Evolutionary conservation across 2,329 filamentous ascomycete genomes (phyloP).

Genomic region (Fusarium tupiense): DNA sequence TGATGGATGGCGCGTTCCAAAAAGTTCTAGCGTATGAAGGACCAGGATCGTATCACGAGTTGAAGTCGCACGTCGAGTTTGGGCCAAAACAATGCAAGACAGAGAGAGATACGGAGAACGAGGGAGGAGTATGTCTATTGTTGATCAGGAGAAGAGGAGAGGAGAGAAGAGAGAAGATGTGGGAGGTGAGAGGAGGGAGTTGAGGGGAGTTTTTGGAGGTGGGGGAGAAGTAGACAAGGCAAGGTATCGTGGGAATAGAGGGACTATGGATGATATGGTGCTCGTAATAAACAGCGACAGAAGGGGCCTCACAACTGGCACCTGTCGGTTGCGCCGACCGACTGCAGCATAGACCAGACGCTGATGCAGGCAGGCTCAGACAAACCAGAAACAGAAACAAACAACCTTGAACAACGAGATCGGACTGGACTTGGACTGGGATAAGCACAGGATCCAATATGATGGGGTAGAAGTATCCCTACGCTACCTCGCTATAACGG

Average conservation of each 20-base stretch:
- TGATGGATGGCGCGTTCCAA: constrained; percentile 26
- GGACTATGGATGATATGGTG: constrained; percentile 26
- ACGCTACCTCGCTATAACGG: constrained; percentile 23
- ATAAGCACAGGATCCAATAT: constrained; percentile 38
- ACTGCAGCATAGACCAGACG: constrained; percentile 16
- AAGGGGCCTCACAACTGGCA: constrained; percentile 37
- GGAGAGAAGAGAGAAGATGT: constrained; percentile 24
- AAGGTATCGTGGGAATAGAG: constrained; percentile 16
- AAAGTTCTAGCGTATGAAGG: constrained; percentile 20
- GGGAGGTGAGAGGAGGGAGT: constrained; percentile 18
- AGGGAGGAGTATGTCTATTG: constrained; percentile 17
- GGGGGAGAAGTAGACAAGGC: constrained; percentile 24
- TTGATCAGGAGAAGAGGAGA: constrained; percentile 14
- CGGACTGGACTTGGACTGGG: constrained; percentile 28
- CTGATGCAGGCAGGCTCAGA: constrained; percentile 14
- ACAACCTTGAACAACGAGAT: constrained; percentile 26
- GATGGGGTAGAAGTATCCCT: constrained; percentile 37
- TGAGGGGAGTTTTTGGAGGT: constrained; percentile 25
- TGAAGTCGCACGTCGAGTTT: constrained; percentile 31
- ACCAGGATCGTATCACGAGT: constrained; percentile 30
- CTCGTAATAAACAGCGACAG: constrained; percentile 24
- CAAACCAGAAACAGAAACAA: constrained; percentile 16
- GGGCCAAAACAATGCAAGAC: constrained; percentile 15
- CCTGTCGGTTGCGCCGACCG: constrained; percentile 34
- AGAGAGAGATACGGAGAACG: constrained; percentile 16